Evolutionary conservation across 2,329 filamentous ascomycete species (phyloP).

Genomic region (Trichoderma lentiforme): DNA sequence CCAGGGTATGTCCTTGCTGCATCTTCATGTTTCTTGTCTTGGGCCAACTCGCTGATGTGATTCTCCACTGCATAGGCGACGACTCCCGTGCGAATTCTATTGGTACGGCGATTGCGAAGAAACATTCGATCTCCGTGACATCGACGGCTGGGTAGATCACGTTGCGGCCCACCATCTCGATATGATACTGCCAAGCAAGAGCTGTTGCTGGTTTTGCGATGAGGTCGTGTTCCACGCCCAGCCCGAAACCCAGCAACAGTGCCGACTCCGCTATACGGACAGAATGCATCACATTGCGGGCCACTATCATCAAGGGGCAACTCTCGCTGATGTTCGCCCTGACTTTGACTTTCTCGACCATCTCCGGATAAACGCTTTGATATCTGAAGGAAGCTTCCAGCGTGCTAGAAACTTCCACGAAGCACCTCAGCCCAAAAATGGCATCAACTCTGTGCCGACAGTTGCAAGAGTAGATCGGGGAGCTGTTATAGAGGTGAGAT

Average conservation of each 20-base stretch:
- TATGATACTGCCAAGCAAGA: constrained; percentile 14
- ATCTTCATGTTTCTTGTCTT: not conserved
- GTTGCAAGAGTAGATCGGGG: not conserved
- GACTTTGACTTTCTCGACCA: constrained; percentile 43
- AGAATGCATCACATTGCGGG: constrained; percentile 50
- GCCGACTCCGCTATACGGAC: constrained; percentile 28
- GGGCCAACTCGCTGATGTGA: not conserved
- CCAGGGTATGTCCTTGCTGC: not conserved
- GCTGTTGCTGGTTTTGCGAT: constrained; percentile 52
- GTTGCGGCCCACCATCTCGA: constrained; percentile 35
- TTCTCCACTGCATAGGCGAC: not conserved
- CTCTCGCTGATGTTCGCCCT: constrained; percentile 29
- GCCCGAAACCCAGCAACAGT: not conserved
- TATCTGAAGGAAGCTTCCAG: constrained; percentile 28
- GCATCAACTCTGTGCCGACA: not conserved
- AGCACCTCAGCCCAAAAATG: constrained; percentile 12
- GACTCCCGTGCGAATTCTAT: constrained; percentile 46
- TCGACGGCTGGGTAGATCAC: constrained; percentile 46
- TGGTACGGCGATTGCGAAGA: constrained; percentile 34
- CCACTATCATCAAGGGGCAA: constrained; percentile 38
- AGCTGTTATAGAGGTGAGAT: not conserved
- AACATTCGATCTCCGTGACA: constrained; percentile 38
- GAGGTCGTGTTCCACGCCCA: not conserved
- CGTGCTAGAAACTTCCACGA: constrained; percentile 7
- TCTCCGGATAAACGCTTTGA: constrained; percentile 28